Percentiles rank a stretch among this genome's conserved stretches.
Evolutionary conservation across 768 basidiomycete genomes (phyloP).

Genomic region (Mycena latifolia): DNA sequence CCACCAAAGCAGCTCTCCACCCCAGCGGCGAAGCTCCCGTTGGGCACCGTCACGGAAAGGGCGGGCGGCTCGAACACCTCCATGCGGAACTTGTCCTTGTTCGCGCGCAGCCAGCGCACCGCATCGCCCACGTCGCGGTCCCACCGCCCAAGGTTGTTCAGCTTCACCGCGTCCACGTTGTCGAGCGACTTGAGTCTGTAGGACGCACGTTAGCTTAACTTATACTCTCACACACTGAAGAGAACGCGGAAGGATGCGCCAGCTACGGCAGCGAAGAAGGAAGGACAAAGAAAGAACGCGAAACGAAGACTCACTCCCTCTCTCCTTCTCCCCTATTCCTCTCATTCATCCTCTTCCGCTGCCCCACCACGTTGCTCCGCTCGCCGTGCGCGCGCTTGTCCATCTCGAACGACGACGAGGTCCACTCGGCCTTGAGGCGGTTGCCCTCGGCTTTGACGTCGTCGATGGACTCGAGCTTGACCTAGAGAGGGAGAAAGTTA

Average conservation of each 20-base stretch:
- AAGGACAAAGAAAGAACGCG: not conserved
- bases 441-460: slow-evolving; percentile 7
- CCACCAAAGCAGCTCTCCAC: slow-evolving; percentile 80
- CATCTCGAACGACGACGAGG: not conserved
- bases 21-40: slow-evolving; percentile 70
- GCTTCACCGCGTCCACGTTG: slow-evolving; percentile 67
- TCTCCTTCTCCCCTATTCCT: slow-evolving; percentile 37
- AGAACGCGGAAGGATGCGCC: no score
- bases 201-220: no score
- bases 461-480: slow-evolving; percentile 23
- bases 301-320: not conserved
- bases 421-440: not conserved
- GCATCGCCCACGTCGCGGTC: slow-evolving; percentile 74
- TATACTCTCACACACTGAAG: no score
- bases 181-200: slow-evolving; percentile 68
- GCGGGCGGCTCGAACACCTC: slow-evolving; percentile 90
- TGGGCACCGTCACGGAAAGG: slow-evolving; percentile 77
- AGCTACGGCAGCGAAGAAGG: not conserved
- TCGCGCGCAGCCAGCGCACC: slow-evolving; percentile 79
- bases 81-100: slow-evolving; percentile 77
- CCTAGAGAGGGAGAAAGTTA: slow-evolving; percentile 2
- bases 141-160: slow-evolving; percentile 62
- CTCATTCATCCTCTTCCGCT: slow-evolving; percentile 16
- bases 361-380: slow-evolving; percentile 38
- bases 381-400: slow-evolving; percentile 27